Percentiles rank a stretch among this genome's conserved stretches.
Evolutionary conservation across 441 rosid species (phyloP).

Genomic region (Euphorbia celastroides): DNA sequence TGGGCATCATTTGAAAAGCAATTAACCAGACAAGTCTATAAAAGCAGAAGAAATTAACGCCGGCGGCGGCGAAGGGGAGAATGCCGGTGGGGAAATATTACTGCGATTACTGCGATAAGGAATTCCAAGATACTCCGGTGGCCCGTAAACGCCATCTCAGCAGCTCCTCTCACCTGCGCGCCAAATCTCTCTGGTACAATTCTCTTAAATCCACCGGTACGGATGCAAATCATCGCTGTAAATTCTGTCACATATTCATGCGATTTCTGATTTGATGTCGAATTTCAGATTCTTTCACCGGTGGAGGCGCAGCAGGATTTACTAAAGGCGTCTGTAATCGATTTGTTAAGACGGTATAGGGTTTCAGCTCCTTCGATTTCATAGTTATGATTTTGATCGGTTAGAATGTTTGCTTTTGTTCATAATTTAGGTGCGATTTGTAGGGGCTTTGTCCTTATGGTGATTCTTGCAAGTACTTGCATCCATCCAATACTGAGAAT

Average conservation of each 20-base stretch:
- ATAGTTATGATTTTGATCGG: neutral
- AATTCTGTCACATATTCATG: neutral
- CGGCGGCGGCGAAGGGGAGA: neutral
- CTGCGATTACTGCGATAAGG: constrained; percentile 79
- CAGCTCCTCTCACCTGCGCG: constrained; percentile 70
- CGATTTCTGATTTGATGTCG: neutral
- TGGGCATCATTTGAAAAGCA: no score
- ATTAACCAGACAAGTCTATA: no score
- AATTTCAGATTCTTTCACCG: constrained; percentile 2
- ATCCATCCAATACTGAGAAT: constrained; percentile 35
- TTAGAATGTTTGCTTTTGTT: neutral
- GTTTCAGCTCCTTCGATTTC: neutral
- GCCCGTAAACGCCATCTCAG: constrained; percentile 86
- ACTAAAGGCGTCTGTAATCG: constrained; percentile 58
- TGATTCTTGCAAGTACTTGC: constrained; percentile 73
- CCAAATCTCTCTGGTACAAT: constrained; percentile 72
- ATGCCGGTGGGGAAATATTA: constrained; percentile 62
- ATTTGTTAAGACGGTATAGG: constrained; percentile 44
- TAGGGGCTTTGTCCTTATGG: constrained; percentile 81
- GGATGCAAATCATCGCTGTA: neutral
- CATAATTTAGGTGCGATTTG: constrained; percentile 1
- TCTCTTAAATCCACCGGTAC: constrained; percentile 22
- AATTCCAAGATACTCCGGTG: constrained; percentile 69
- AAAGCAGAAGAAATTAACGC: neutral
- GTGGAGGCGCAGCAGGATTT: neutral